phyloP scores from a whole-genome alignment of 139 green algal species.

The Zygnema circumcarinatum region DNA sequence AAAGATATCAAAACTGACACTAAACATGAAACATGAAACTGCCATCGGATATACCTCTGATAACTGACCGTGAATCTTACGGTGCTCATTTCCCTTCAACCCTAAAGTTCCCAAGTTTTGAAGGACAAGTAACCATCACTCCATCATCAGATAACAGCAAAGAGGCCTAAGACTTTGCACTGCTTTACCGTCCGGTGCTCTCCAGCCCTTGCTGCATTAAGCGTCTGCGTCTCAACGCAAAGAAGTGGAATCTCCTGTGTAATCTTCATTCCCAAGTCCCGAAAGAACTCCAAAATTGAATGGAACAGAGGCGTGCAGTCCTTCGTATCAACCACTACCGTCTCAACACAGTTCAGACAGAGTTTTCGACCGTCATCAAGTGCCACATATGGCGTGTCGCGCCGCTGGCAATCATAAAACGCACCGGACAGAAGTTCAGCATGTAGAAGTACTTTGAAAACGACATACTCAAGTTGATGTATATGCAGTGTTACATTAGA shows the following conservation, averaged over 20 bases:
- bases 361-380: conserved; percentile 78
- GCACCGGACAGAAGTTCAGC: conserved; percentile 6
- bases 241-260: conserved; percentile 70
- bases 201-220: conserved; percentile 71
- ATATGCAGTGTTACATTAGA: background rate
- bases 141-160: too few species aligned
- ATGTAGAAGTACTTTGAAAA: background rate
- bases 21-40: too few species aligned
- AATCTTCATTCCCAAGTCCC: conserved; percentile 57
- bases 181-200: conserved; percentile 23
- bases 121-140: too few species aligned
- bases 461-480: background rate
- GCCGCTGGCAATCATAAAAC: conserved; percentile 57
- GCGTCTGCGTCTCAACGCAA: conserved; percentile 77
- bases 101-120: too few species aligned
- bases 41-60: too few species aligned
- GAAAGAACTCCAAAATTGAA: conserved; percentile 34
- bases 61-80: too few species aligned
- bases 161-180: too few species aligned
- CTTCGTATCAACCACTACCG: conserved; percentile 77
- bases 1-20: too few species aligned
- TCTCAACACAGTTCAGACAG: conserved; percentile 80
- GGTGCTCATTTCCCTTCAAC: too few species aligned
- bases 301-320: conserved; percentile 63
- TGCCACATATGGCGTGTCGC: conserved; percentile 62